phyloP scores from a whole-genome alignment of 768 basidiomycete genomes.

The Lactarius indigo region DNA sequence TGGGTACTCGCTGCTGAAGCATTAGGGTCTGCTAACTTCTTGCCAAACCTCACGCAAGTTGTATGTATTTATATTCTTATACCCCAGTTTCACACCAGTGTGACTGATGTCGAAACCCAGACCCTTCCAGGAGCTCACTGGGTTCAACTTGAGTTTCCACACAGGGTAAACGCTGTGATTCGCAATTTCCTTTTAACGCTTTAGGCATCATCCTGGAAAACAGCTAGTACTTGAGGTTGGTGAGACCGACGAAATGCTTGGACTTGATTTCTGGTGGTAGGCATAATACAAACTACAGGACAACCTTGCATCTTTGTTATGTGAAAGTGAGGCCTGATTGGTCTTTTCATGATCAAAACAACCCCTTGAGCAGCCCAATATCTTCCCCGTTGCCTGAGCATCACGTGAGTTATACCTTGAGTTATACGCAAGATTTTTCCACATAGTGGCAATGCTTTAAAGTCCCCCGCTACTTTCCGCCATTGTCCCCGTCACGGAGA shows the following conservation, averaged over 20 bases:
- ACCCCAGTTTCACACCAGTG: background rate
- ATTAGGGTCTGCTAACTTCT: slow-evolving; percentile 30
- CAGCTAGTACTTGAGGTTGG: too few relatives aligned
- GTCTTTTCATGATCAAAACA: background rate
- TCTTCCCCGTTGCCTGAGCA: too few relatives aligned
- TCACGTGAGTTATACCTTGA: too few relatives aligned
- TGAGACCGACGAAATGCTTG: background rate
- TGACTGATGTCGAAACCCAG: slow-evolving; percentile 32
- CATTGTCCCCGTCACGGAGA: too few relatives aligned
- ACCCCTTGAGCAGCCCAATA: too few relatives aligned
- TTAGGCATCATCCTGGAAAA: background rate
- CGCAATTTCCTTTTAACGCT: slow-evolving; percentile 45
- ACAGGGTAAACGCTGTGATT: slow-evolving; percentile 47
- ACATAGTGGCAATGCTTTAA: too few relatives aligned
- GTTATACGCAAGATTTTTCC: too few relatives aligned
- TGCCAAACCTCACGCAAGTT: slow-evolving; percentile 36
- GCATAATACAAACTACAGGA: background rate
- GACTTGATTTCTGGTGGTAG: background rate
- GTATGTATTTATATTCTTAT: slow-evolving; percentile 28
- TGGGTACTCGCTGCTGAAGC: slow-evolving; percentile 34
- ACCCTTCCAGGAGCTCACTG: slow-evolving; percentile 57
- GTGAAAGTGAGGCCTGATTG: background rate
- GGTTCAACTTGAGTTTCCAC: slow-evolving; percentile 62
- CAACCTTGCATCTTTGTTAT: background rate
- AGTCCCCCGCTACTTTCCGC: too few relatives aligned